These are phyloP conservation scores for Ogataea degrootiae DNA, from an alignment of 805 yeast species.

Conservation along the genomic window DNA sequence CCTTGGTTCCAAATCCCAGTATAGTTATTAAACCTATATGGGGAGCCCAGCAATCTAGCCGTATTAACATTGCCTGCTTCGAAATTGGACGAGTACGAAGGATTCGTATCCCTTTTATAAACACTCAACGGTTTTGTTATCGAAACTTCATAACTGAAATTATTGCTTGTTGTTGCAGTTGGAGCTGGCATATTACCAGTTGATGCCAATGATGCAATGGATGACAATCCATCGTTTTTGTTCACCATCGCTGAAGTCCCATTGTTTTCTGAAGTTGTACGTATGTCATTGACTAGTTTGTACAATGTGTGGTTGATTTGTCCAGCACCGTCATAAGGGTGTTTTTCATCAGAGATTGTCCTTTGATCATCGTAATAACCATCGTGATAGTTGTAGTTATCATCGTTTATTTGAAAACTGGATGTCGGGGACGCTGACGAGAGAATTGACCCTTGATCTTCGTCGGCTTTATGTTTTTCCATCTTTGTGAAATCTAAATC, in stretches of 20 bases:
- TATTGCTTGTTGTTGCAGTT: too few species aligned
- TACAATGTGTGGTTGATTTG: constrained; percentile 14
- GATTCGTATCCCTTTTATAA: too few species aligned
- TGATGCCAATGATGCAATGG: background rate
- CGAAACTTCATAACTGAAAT: too few species aligned
- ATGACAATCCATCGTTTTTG: too few species aligned
- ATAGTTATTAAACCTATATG: background rate
- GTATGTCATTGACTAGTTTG: constrained; percentile 9
- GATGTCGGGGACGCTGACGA: too few species aligned
- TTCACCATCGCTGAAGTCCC: background rate
- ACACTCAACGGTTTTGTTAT: too few species aligned
- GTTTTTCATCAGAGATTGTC: background rate
- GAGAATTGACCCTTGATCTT: background rate
- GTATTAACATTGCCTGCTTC: background rate
- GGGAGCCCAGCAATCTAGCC: background rate
- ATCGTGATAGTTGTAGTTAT: background rate
- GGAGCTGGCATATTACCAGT: too few species aligned
- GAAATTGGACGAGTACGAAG: background rate
- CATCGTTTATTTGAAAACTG: background rate
- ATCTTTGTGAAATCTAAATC: background rate
- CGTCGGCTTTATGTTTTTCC: background rate
- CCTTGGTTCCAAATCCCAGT: background rate
- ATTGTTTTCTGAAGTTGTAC: background rate
- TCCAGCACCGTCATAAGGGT: constrained; percentile 16
- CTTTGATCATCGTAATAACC: background rate